Evolutionary conservation across 1,284 basidiomycete species (phyloP), one percentile per base, ranked within the genome.

Genomic region (Microbotryum scabiosae): DNA sequence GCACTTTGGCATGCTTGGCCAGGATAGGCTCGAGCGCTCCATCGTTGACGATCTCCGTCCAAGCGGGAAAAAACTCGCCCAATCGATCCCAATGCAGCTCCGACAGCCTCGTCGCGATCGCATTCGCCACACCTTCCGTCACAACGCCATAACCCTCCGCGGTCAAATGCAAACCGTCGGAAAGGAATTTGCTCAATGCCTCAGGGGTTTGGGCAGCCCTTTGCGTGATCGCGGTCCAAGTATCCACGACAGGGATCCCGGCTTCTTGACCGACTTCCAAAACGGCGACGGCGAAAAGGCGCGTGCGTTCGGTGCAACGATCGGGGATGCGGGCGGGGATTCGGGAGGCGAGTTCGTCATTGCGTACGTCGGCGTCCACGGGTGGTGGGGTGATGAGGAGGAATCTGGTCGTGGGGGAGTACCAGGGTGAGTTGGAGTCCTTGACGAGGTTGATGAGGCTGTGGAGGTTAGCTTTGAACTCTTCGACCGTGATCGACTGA

Each of bases 311-410:
- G 63, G 85, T 84, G 36, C 78, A 71, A 10, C 88, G 82, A 46
- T 68, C 67, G 4, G 65, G 62, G 2, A 45, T 28, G 1, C 64
- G 62, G 5, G 67, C 60, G 4, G 64, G 65, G 30, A 54, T 32
- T 5, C 67, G 60, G 5, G 65, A 30, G 0, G 46, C 46, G n/a
- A 72, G 63, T 25, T 72, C 69, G 51, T 57, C 36, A 54, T 58
- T 56, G 21, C 71, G 68, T 4, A 57, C 81, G 62, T 78, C 67
- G 4, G 82, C 82, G 69, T 86, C 85, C 59, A 92, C 79, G 2
- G 91, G 91, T 4, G 91, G 89, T 18, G 90, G 86, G 5, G 87
- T 87, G 64, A 94, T 82, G 61, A 94, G 78, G 54, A 94, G 76
- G 65, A 94, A 80, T 54, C 81, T 80, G 47, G 90, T 91, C n/a